Evolutionary conservation across 2,329 filamentous ascomycete genomes (phyloP).

Genomic region (Aphanocladium album): DNA sequence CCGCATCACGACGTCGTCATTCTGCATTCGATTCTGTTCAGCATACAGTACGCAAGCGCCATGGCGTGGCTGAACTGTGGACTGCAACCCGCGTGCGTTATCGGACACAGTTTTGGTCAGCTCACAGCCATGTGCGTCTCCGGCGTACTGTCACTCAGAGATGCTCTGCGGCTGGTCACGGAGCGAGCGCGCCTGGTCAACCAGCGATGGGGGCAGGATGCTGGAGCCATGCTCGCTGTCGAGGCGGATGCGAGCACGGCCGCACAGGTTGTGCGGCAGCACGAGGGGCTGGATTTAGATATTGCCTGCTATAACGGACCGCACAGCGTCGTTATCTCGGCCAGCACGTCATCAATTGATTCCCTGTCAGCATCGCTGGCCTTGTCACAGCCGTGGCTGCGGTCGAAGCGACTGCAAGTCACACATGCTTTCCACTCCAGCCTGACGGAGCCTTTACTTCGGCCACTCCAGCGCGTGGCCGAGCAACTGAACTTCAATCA

Average conservation of each 20-base stretch:
- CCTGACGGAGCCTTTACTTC: slow-evolving; percentile 10
- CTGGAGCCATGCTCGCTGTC: slow-evolving; percentile 30
- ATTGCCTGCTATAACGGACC: slow-evolving; percentile 13
- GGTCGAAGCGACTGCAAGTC: slow-evolving; percentile 7
- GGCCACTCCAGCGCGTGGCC: slow-evolving; percentile 18
- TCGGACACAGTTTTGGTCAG: slow-evolving; percentile 37
- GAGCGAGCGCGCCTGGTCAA: slow-evolving; percentile 28
- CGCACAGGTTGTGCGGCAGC: neutral
- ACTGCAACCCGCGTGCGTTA: slow-evolving; percentile 4
- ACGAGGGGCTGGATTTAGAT: neutral
- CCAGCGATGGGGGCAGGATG: slow-evolving; percentile 28
- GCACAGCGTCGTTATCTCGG: neutral
- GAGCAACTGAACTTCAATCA: slow-evolving; percentile 12
- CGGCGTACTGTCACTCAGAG: slow-evolving; percentile 25
- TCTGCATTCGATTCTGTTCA: slow-evolving; percentile 11
- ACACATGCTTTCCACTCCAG: slow-evolving; percentile 11
- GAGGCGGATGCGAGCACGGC: slow-evolving; percentile 4
- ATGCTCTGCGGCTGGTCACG: slow-evolving; percentile 27
- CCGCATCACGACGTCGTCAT: neutral
- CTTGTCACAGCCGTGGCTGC: neutral
- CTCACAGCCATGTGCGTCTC: slow-evolving; percentile 31
- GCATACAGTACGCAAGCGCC: slow-evolving; percentile 15
- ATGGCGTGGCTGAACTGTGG: slow-evolving; percentile 16
- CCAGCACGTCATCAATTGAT: neutral
- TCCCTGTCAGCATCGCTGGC: neutral